Evolutionary conservation across 2,329 filamentous ascomycete genomes (phyloP).

Genomic region (Colletotrichum sp.): DNA sequence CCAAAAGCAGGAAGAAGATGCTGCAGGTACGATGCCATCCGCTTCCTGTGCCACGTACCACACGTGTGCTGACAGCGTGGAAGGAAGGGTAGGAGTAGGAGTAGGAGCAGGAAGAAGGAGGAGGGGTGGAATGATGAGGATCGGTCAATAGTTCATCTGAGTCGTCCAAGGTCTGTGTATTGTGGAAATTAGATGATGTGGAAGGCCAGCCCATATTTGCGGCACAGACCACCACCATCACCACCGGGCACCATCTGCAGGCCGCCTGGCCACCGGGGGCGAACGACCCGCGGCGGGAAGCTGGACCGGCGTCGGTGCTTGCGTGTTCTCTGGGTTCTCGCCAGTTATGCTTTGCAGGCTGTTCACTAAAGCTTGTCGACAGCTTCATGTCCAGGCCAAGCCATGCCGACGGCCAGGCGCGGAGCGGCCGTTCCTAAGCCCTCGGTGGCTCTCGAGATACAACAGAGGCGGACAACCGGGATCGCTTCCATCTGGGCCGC

Average conservation of each 20-base stretch:
- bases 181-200: slow-evolving; percentile 17
- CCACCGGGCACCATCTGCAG: neutral
- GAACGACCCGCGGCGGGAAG: neutral
- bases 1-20: neutral
- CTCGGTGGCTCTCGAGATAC: neutral
- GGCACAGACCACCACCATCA: slow-evolving; percentile 4
- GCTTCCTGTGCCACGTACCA: neutral
- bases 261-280: neutral
- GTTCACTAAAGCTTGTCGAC: neutral
- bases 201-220: neutral
- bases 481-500: neutral
- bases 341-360: neutral
- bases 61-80: neutral
- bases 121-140: neutral
- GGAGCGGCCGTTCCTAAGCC: neutral
- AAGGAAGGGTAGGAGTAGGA: neutral
- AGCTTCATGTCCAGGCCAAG: neutral
- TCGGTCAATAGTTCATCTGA: neutral
- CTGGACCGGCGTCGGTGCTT: neutral
- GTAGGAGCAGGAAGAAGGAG: neutral
- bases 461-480: neutral
- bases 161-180: neutral
- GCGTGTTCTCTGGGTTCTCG: neutral
- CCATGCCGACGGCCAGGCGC: neutral
- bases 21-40: neutral